Evolutionary conservation across 805 yeast species (phyloP).

Genomic region (Vanderwaltozyma tropicalis): DNA sequence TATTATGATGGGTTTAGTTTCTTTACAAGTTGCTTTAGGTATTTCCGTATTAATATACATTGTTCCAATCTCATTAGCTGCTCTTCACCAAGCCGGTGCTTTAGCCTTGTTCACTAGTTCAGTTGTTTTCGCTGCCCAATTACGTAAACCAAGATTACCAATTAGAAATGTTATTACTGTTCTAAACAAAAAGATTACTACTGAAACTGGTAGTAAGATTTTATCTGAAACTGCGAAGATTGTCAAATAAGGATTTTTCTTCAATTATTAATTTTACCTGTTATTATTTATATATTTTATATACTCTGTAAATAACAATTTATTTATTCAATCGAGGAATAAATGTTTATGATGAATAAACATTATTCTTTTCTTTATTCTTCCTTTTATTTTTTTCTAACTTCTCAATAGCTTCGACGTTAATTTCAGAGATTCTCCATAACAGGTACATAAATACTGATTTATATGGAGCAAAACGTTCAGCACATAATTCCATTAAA

Average conservation of each 20-base stretch:
- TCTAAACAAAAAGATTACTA: constrained; percentile 24
- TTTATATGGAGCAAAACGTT: constrained; percentile 53
- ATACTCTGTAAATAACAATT: constrained; percentile 1
- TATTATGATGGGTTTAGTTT: constrained; percentile 70
- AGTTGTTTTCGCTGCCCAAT: constrained; percentile 47
- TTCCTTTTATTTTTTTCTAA: constrained; percentile 6
- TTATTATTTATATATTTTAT: neutral
- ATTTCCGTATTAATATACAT: constrained; percentile 74
- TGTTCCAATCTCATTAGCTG: constrained; percentile 89
- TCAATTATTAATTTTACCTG: neutral
- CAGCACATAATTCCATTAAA: constrained; percentile 44
- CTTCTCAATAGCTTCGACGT: constrained; percentile 37
- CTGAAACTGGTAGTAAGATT: constrained; percentile 25
- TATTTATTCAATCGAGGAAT: neutral
- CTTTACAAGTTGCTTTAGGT: constrained; percentile 78
- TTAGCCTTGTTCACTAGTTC: constrained; percentile 75
- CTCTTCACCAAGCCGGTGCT: constrained; percentile 96
- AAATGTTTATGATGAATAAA: too few species aligned
- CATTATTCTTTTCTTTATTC: too few species aligned
- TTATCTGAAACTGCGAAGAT: constrained; percentile 30
- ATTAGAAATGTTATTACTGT: constrained; percentile 30
- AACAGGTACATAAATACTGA: constrained; percentile 57
- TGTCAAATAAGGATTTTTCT: constrained; percentile 6
- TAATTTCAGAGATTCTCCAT: constrained; percentile 61
- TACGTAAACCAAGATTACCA: constrained; percentile 47